Percentiles rank a stretch among this genome's conserved stretches.
Evolutionary conservation across 106 monocot genomes (phyloP).

Genomic region (Vanilla planifolia): DNA sequence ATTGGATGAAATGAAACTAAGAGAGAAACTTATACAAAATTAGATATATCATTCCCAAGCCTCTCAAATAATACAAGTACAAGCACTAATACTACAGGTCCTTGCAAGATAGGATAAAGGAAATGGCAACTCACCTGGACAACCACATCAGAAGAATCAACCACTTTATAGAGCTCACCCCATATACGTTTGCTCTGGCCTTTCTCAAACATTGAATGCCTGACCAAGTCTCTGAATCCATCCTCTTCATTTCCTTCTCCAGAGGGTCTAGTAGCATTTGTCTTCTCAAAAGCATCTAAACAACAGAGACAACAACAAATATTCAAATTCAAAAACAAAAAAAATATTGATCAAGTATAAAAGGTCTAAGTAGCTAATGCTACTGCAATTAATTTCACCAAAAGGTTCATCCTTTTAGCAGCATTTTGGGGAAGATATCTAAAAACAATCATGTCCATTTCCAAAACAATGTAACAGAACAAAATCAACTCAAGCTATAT

Average conservation of each 20-base stretch:
- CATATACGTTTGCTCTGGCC: slow-evolving; percentile 98
- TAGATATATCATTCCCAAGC: no score
- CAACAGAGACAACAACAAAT: neutral
- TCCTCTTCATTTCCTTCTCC: slow-evolving; percentile 55
- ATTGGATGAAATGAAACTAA: no score
- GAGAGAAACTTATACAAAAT: no score
- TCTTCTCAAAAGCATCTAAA: slow-evolving; percentile 76
- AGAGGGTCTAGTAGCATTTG: slow-evolving; percentile 20
- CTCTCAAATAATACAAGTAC: no score
- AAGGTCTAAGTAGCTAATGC: neutral
- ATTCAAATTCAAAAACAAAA: neutral
- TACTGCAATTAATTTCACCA: neutral
- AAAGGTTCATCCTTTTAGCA: neutral
- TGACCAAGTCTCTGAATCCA: slow-evolving; percentile 77
- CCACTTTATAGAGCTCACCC: slow-evolving; percentile 98
- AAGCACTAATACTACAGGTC: no score
- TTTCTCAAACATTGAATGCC: slow-evolving; percentile 97
- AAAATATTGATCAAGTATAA: neutral
- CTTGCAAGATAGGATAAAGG: neutral
- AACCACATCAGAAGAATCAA: slow-evolving; percentile 96
- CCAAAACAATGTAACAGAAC: no score
- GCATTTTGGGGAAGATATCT: neutral
- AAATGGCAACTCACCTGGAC: slow-evolving; percentile 53
- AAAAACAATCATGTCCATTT: no score
- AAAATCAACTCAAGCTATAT: no score